phyloP scores from a whole-genome alignment of 2,329 filamentous ascomycete genomes.

The Beauveria bassiana region DNA sequence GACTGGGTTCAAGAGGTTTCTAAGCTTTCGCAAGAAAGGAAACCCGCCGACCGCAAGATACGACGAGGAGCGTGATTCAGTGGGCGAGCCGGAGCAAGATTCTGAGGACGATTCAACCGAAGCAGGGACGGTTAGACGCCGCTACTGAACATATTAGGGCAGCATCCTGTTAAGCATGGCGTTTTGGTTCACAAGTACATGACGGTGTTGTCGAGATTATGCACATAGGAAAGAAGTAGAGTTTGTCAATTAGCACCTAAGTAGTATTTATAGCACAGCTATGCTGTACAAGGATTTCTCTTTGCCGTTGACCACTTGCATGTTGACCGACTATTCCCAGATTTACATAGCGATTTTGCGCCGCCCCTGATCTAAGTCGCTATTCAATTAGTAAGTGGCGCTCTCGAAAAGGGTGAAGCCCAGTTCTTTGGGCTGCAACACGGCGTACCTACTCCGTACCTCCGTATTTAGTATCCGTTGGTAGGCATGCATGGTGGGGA shows the following conservation, averaged over 20 bases:
- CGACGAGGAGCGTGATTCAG: not conserved
- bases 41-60: not conserved
- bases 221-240: constrained; percentile 2
- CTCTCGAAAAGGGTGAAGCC: not conserved
- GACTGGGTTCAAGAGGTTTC: constrained; percentile 35
- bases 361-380: not conserved
- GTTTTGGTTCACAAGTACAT: constrained; percentile 4
- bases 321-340: not conserved
- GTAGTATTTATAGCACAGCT: not conserved
- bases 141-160: not conserved
- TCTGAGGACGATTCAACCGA: constrained; percentile 17
- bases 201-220: not conserved
- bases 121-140: constrained; percentile 13
- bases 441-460: too few relatives aligned
- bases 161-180: not conserved
- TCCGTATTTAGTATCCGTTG: not conserved
- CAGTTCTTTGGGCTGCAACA: not conserved
- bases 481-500: not conserved
- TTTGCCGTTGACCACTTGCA: not conserved
- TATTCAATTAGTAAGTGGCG: not conserved
- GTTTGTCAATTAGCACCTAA: not conserved
- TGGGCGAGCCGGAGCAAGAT: constrained; percentile 10
- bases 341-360: not conserved
- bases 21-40: constrained; percentile 36
- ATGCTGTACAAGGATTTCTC: not conserved